Evolutionary conservation across 1,284 basidiomycete genomes (phyloP), one percentile per base, ranked within the genome.

Genomic region (Ustilago curta): DNA sequence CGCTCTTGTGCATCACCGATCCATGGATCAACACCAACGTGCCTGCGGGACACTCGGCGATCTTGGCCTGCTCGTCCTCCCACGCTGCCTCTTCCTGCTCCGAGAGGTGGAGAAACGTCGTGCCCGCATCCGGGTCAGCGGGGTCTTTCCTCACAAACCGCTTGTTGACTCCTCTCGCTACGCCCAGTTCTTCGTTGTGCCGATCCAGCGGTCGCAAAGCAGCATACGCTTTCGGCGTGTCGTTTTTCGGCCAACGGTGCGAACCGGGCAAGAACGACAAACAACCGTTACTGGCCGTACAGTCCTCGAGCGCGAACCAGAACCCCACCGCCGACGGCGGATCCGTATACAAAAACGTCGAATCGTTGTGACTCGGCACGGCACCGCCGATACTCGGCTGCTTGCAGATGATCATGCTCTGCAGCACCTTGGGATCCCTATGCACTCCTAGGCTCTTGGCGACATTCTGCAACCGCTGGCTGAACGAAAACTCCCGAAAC

Each of bases 311-410:
- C 7, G 95, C 93, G 63, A 97, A 92, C 96, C 96, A 99, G 83
- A 95, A 93, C 0, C 96, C 96, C 6, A 98, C 88, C 0, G 96
- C 95, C 7, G 90, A 91, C 0, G 93, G 93, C 8, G 96, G 95
- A 52, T 92, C 88, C 4, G 95, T 97, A 85, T 96, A 97, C 21
- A 89, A 81, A 69, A 89, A 89, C 1, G 88, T 89, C 23, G 86
- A 87, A 77, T 89, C 88, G 71, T 89, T 88, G 70, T 89, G 88
- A 14, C 80, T 79, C 6, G 86, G 86, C 19, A 81, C 80, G 0
- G 69, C 70, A 7, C 76, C 76, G 7, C 83, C 77, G 32, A 83
- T 85, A 35, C 64, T 64, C n/a, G 83, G 82, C 61, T 85, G 83
- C 71, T 86, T 86, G 64, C 83, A 85, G 40, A 83, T 85, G 19